These are phyloP conservation scores for Hericium erinaceus DNA, from an alignment of 768 basidiomycete species.

Conservation along the genomic window DNA sequence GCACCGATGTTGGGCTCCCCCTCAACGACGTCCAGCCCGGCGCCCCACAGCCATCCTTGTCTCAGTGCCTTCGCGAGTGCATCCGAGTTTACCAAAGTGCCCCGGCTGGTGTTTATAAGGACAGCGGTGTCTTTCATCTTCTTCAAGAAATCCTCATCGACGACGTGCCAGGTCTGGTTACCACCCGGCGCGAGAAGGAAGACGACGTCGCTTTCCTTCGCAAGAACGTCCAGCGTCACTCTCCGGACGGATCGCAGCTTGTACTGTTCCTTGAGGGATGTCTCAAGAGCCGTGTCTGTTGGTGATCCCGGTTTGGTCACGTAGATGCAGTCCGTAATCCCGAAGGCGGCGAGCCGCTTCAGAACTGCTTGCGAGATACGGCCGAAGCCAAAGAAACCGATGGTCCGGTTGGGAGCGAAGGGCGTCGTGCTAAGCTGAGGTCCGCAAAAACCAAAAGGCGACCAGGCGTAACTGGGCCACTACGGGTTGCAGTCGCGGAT, in stretches of 20 bases:
- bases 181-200: slow-evolving; percentile 81
- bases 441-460: slow-evolving; percentile 80
- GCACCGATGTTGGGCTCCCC: slow-evolving; percentile 72
- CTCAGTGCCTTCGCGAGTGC: slow-evolving; percentile 75
- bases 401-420: slow-evolving; percentile 47
- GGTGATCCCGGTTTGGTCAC: slow-evolving; percentile 44
- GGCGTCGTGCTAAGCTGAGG: slow-evolving; percentile 58
- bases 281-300: slow-evolving; percentile 28
- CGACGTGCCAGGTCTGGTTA: slow-evolving; percentile 55
- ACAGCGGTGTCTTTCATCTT: slow-evolving; percentile 83
- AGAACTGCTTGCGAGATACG: slow-evolving; percentile 86
- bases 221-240: slow-evolving; percentile 60
- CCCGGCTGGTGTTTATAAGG: slow-evolving; percentile 79
- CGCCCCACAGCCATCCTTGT: slow-evolving; percentile 80
- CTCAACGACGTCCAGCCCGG: slow-evolving; percentile 89
- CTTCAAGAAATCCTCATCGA: slow-evolving; percentile 61
- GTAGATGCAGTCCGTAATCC: slow-evolving; percentile 68
- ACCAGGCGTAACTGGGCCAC: slow-evolving; percentile 79
- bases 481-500: slow-evolving; percentile 20
- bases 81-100: slow-evolving; percentile 83
- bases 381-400: slow-evolving; percentile 92
- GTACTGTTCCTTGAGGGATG: slow-evolving; percentile 21
- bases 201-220: slow-evolving; percentile 71
- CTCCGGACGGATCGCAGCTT: slow-evolving; percentile 34
- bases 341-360: slow-evolving; percentile 73